These are phyloP conservation scores for Turritis glabra DNA, from an alignment of 345 rosid genomes.

Conservation along the genomic window DNA sequence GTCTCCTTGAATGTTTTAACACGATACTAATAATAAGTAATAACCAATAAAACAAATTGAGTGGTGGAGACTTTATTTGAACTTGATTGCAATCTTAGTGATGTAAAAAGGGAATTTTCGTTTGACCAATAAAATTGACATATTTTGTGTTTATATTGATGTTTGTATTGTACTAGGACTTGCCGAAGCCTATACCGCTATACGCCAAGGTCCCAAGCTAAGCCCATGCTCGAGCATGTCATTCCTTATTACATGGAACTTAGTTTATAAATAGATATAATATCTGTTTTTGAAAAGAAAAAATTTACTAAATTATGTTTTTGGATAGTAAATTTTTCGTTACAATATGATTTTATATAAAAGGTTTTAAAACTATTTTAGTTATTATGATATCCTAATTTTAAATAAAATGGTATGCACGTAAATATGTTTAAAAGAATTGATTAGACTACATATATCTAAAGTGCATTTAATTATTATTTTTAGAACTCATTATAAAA, in stretches of 20 bases:
- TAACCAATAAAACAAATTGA: neutral
- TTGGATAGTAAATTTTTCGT: neutral
- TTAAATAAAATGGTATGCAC: neutral
- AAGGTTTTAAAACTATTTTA: too few relatives aligned
- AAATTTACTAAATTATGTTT: neutral
- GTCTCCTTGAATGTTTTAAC: neutral
- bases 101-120: neutral
- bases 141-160: slow-evolving; percentile 9
- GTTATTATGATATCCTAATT: neutral
- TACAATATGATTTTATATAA: neutral
- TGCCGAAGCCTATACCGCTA: slow-evolving; percentile 21
- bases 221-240: slow-evolving; percentile 11
- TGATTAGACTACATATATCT: neutral
- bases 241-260: neutral
- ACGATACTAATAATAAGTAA: neutral
- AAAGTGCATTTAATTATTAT: neutral
- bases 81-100: neutral
- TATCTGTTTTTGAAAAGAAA: neutral
- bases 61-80: slow-evolving; percentile 8
- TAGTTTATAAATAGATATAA: neutral
- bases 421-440: neutral
- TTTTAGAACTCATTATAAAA: neutral
- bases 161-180: slow-evolving; percentile 27
- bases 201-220: slow-evolving; percentile 26
- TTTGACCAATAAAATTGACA: slow-evolving; percentile 11